Evolutionary conservation across 257 asterid genomes (phyloP).

Genomic region (Nicotiana obtusifolia): DNA sequence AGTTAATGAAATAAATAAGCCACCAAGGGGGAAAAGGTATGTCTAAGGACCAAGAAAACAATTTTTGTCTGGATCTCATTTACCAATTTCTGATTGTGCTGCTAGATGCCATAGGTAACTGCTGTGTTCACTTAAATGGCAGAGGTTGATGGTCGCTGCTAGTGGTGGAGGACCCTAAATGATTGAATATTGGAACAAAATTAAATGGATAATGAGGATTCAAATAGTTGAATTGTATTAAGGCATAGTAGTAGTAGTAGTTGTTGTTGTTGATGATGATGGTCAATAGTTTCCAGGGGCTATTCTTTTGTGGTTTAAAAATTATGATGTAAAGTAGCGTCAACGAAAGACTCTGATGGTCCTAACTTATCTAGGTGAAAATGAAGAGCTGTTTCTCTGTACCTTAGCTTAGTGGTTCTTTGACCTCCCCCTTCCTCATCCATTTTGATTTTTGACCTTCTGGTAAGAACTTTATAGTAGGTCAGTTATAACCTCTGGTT

Average conservation of each 20-base stretch:
- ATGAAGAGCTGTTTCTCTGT: background rate
- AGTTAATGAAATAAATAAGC: slow-evolving; percentile 79
- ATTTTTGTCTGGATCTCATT: background rate
- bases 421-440: background rate
- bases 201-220: background rate
- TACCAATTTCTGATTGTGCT: background rate
- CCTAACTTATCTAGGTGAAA: background rate
- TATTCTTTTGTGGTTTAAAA: background rate
- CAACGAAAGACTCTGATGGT: background rate
- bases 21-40: slow-evolving; percentile 92
- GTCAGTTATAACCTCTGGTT: background rate
- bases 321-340: background rate
- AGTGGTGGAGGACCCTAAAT: background rate
- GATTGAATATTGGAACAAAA: background rate
- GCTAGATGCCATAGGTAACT: background rate
- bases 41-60: background rate
- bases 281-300: background rate
- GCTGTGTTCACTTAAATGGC: background rate
- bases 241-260: background rate
- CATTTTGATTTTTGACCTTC: background rate
- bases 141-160: slow-evolving; percentile 1
- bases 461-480: background rate
- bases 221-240: background rate
- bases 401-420: background rate
- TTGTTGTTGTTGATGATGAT: background rate